Base-by-base conservation (phyloP, 2,329 filamentous ascomycete genomes). In the Aspergillus pseudoterreus region DNA sequence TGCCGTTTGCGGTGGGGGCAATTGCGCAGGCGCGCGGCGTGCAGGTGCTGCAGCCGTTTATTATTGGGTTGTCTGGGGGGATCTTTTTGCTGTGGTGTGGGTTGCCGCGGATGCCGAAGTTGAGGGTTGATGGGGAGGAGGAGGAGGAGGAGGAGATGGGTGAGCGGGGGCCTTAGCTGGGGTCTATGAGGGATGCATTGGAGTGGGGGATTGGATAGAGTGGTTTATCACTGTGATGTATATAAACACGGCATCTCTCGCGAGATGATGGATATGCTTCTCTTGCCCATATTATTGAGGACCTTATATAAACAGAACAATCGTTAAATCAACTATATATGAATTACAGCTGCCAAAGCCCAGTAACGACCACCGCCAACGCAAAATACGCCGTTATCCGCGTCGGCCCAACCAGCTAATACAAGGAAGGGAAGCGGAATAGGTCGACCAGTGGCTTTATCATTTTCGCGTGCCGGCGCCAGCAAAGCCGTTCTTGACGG, bases 31-130 rank as follows among this genome's bases (percentile, higher is more conserved):
- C 75, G 1, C 80, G 76, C 55, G 82, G 82, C 8, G 82, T 85
- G 10, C 67, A 78, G 65, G 80, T 84, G 1, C 61, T 85, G 60
- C 81, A 84, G 68, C 82, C 82, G 3, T 79, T 85, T 63, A 75
- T 75, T 8, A 47, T 58, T 45, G 55, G 50, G 4, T 58, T 59
- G 19, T 65, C 83, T 44, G 78, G 67, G 4, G 74, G 75, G 11
- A 78, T 81, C 48, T 65, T 78, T 55, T 54, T 69, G 5, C 61
- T 83, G 30, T 85, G 82, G 82, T 30, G 71, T 42, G 64, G 32
- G 2, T 35, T 59, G 36, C 55, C 52, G 24, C 24, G 49, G 12
- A 48, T 57, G 44, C 45, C 47, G 6, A 56, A 48, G 27, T 15
- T 14, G 21, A 17, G 5, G 12, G 12, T 4, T 15, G 24, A 17